Evolutionary conservation across 1,284 basidiomycete species (phyloP).

Genomic region (Papiliotrema laurentii): DNA sequence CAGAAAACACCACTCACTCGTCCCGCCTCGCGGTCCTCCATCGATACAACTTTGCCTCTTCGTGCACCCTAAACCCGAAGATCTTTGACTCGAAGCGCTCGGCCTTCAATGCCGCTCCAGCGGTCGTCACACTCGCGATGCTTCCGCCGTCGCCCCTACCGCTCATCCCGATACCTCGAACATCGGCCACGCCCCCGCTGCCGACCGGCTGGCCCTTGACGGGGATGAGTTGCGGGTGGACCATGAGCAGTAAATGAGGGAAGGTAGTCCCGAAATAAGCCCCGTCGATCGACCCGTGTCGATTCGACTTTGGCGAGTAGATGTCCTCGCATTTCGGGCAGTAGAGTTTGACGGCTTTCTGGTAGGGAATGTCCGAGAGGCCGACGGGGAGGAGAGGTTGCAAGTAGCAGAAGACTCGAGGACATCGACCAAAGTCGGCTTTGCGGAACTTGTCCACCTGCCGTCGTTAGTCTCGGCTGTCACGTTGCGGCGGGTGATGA

Average conservation of each 20-base stretch:
- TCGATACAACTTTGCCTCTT: conserved; percentile 82
- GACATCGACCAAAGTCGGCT: conserved; percentile 92
- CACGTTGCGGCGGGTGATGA: conserved; percentile 7
- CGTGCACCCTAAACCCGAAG: conserved; percentile 90
- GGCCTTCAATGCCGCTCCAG: conserved; percentile 74
- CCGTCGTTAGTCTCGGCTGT: background rate
- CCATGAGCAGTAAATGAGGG: conserved; percentile 90
- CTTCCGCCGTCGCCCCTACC: conserved; percentile 21
- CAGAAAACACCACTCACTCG: conserved; percentile 58
- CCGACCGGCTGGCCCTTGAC: conserved; percentile 61
- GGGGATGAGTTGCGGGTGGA: conserved; percentile 85
- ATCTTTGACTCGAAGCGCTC: conserved; percentile 85
- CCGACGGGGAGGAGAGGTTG: conserved; percentile 94
- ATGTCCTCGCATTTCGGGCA: conserved; percentile 95
- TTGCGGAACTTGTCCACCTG: conserved; percentile 96
- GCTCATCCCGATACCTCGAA: conserved; percentile 7
- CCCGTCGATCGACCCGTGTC: conserved; percentile 91
- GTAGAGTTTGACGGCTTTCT: conserved; percentile 94
- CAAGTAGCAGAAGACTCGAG: conserved; percentile 84
- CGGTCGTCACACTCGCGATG: conserved; percentile 60
- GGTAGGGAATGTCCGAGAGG: conserved; percentile 86
- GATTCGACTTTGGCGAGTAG: conserved; percentile 88
- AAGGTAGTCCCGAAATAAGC: conserved; percentile 97
- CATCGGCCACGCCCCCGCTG: conserved; percentile 41
- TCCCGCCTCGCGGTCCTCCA: conserved; percentile 90